Base-by-base conservation (phyloP, 1,284 basidiomycete species). In the Tetrapyrgos nigripes region DNA sequence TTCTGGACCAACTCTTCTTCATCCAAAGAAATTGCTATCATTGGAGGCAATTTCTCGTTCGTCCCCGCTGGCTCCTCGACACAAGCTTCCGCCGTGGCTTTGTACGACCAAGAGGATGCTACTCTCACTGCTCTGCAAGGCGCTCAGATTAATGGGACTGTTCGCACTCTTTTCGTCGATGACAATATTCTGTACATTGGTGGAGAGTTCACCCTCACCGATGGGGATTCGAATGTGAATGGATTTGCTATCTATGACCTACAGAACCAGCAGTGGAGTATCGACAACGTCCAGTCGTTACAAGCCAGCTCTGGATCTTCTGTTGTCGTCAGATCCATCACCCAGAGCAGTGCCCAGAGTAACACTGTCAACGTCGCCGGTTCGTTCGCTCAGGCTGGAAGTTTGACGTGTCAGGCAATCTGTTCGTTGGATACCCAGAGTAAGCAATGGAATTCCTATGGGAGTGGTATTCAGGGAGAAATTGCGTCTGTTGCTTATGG, bases 11-110 rank as follows among this genome's bases (percentile, higher is more conserved):
- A 97, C 68, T 81, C 80, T 40, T 86, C 88, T 1, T 85, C 86
- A 4, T 82, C 82, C 3, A 77, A 79, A 45, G 82, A 92, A 61
- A 76, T 94, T 47, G 87, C 86, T 37, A 86, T 98, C 63, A 79
- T 98, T 51, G 96, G 95, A 37, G 96, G 96, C 50, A 96, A 97
- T 74, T 98, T 97, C 71, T 86, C 89, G 3, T 91, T 89, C 66
- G 67, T 77, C 9, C 70, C 76, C 11, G 69, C 78, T 17, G 78
- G 79, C 8, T 76, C 80, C 3, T 76, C 81, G 1, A 67, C 75
- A 9, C 73, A 68, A n/a, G 76, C 82, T 6, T 78, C 80, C 62
- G 89, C 84, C 50, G 71, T 98, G 31, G 94, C 87, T 0, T 77
- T 96, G 49, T 97, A 97, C 72, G 81, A 94, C 70, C 74, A 84